These are phyloP conservation scores for Leccinum insigne DNA, from an alignment of 1,284 basidiomycete genomes.

Conservation along the genomic window DNA sequence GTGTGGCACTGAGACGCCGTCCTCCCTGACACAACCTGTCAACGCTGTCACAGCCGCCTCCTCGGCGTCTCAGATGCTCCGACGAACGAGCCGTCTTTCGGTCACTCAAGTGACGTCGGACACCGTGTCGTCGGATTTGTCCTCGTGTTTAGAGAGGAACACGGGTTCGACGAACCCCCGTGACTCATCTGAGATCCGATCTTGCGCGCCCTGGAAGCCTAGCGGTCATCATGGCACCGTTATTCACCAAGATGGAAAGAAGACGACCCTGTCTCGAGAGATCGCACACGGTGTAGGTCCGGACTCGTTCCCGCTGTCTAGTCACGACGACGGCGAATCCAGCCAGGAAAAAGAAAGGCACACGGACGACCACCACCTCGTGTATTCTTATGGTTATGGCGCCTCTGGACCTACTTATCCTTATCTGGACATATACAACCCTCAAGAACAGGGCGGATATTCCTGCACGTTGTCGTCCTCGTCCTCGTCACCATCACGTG, in stretches of 20 bases:
- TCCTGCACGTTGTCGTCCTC: conserved; percentile 4
- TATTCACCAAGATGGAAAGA: conserved; percentile 12
- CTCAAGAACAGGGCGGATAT: conserved; percentile 9
- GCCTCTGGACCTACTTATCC: conserved; percentile 28
- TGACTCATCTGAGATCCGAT: conserved; percentile 27
- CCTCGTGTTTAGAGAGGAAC: conserved; percentile 8
- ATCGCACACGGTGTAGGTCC: conserved; percentile 4
- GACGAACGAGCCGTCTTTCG: conserved; percentile 23
- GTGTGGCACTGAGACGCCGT: conserved; percentile 12
- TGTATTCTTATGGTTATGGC: conserved; percentile 31
- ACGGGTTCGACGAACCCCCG: conserved; percentile 1
- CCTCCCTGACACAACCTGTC: conserved; percentile 15
- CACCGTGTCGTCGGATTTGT: conserved; percentile 7
- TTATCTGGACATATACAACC: conserved; percentile 34
- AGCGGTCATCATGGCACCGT: conserved; percentile 20
- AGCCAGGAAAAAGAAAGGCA: conserved; percentile 11
- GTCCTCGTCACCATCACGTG: neutral
- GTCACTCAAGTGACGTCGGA: conserved; percentile 9
- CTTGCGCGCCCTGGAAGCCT: conserved; percentile 7
- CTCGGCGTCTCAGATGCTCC: conserved; percentile 22
- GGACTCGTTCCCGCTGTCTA: conserved; percentile 5
- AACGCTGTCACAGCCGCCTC: conserved; percentile 3
- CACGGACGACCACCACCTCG: conserved; percentile 5
- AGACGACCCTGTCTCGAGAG: conserved; percentile 14
- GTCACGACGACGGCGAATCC: conserved; percentile 16